Evolutionary conservation across 2,329 filamentous ascomycete genomes (phyloP), one percentile per base, ranked within the genome.

Genomic region (Botrytis squamosa): DNA sequence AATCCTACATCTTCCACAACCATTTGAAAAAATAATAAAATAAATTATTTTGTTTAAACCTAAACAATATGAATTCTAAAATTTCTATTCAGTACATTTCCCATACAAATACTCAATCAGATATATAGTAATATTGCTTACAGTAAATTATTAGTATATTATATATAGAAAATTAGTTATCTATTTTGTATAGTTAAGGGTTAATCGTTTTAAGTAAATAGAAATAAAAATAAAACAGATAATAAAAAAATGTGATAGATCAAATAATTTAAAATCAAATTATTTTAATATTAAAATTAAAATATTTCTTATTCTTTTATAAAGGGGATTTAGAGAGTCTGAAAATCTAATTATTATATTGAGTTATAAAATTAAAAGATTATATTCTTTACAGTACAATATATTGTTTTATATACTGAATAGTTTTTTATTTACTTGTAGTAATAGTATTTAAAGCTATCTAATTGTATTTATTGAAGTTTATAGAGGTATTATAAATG

Each of bases 331-430:
- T 1, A 42, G 49, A 69, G 66, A 57, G 66, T 49, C 66, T 49
- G 49, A 69, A 57, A n/a, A 57, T n/a, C 66, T 69, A 38, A 49
- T 57, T 69, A 42, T 6, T 44, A 69, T 42, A 20, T 55, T 42
- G 25, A 55, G n/a, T 40, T 14, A 68, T 36, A 18, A 10, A 42
- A 49, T n/a, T 29, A n/a, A 40, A 68, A 29, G 16, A 55, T 25
- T 55, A 22, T 46, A 55, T 25, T 55, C 36, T 55, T 49, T 57
- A 36, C 33, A 2, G 65, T 68, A 49, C 49, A 29, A 57, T 36
- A 22, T 25, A 57, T 33, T 36, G 33, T 57, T 36, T 36, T 29
- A 25, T 33, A 18, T 40, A 25, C 38, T 33, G 46, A 42, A 18
- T 57, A 55, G 25, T 18, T 55, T 52, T 2, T 55, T 55, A 16